A percentile compares a stretch with the other conserved stretches of the same genome.
phyloP scores from a whole-genome alignment of 352 stramenopile genomes.

The Pythium guiyangense region DNA sequence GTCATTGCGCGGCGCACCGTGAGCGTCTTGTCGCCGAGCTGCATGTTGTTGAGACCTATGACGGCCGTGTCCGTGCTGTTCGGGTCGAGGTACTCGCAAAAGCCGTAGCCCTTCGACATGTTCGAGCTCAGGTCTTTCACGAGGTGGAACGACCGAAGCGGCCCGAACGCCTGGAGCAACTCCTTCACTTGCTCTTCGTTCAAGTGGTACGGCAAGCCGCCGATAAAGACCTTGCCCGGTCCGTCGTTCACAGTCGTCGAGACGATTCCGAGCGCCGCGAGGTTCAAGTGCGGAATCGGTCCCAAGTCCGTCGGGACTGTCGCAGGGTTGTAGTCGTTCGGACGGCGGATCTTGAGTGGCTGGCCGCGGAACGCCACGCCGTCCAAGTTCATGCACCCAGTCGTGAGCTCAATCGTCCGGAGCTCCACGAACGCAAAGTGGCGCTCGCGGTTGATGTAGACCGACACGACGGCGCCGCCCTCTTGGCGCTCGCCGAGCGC shows the following conservation, averaged over 20 bases:
- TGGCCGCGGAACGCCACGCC: constrained; percentile 93
- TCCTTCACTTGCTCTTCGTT: constrained; percentile 94
- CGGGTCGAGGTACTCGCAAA: constrained; percentile 95
- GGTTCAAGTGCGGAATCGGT: constrained; percentile 85
- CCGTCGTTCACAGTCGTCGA: constrained; percentile 94
- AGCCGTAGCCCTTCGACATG: constrained; percentile 96
- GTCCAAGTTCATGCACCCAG: constrained; percentile 94
- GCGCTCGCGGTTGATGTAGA: constrained; percentile 96
- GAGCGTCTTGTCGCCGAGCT: constrained; percentile 88
- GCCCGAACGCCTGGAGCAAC: constrained; percentile 94
- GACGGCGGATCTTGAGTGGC: constrained; percentile 94
- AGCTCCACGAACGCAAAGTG: constrained; percentile 98
- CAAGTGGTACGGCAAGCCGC: constrained; percentile 96
- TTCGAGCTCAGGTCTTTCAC: constrained; percentile 92
- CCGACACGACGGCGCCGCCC: constrained; percentile 72
- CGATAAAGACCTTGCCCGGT: constrained; percentile 99
- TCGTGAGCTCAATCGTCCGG: constrained; percentile 95
- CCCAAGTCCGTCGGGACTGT: constrained; percentile 84
- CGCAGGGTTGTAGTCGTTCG: constrained; percentile 96
- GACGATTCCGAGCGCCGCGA: constrained; percentile 92
- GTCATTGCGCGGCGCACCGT: constrained; percentile 87
- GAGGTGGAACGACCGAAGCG: constrained; percentile 94
- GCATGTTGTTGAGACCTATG: constrained; percentile 95
- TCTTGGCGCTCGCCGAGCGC: constrained; percentile 72
- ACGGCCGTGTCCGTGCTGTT: constrained; percentile 90